Evolutionary conservation across 1,284 basidiomycete species (phyloP), one percentile per base, ranked within the genome.

Genomic region (Leucoagaricus sp.): DNA sequence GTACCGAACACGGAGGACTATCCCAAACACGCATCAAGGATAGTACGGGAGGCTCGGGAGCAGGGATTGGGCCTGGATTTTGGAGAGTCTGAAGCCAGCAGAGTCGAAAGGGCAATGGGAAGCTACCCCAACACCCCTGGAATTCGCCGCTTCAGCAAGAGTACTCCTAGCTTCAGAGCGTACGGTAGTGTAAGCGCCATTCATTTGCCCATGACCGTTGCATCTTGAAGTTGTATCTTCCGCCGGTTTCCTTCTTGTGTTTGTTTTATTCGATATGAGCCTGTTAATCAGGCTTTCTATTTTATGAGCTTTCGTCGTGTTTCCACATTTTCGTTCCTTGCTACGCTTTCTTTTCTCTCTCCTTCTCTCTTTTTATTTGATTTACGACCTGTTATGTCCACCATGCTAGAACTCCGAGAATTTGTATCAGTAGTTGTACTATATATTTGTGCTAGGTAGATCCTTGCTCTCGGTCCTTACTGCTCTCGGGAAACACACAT

Each of bases 41-140:
- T 50, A 23, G 48, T 45, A 12, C 49, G 17, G 28, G 23, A 19
- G 26, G 48, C 54, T 17, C 42, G 31, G 15, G 54, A 49, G 42
- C 33, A 45, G n/a, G 54, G 54, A 12, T 15, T 56, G 8, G 54
- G 54, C 12, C 19, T 56, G n/a, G 48, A 56, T 15, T 38, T 56
- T 9, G 31, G 13, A 17, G 36, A 4, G 12, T n/a, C 50, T 12
- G 50, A 23, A 38, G 28, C n/a, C n/a, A n/a, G 17, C 12, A 33
- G 28, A 33, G 50, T n/a, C 40, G 19, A 19, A 29, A n/a, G 8
- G 26, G 21, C 6, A 17, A 7, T 40, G 15, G 38, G 40, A 28
- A 25, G 23, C 5, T 41, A 49, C 28, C 10, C 38, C 5, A 36
- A 42, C 26, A 5, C 38, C 8, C 10, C 13, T 5, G 31, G 42